Evolutionary conservation across 805 yeast genomes (phyloP), one percentile per base, ranked within the genome.

Genomic region (Ogataea pini): DNA sequence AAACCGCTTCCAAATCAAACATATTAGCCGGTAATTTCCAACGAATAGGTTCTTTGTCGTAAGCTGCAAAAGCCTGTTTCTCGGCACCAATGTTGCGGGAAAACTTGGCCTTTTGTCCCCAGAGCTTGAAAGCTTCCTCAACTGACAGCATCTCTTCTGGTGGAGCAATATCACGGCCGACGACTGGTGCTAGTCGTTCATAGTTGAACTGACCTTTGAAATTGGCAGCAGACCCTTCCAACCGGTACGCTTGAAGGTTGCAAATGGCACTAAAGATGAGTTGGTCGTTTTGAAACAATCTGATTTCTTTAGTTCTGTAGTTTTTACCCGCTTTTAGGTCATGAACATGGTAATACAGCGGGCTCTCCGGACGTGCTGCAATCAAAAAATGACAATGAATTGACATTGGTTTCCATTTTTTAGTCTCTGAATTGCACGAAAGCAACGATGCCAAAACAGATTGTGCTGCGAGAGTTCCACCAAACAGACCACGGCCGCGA

Each of bases 391-490:
- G 82, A 14, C 83, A 74, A 59, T 85, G 90, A 47, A 82, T 66
- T 9, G 88, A 77, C 28, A 77, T 73, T 1, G 90, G 89, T 24
- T 68, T 68, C 64, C 77, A 78, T 17, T 63, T 56, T 2, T 55
- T 61, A 6, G 55, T 51, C 1, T 42, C 34, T 12, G 59, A 48
- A n/a, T 75, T 72, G 5, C 80, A 71, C 7, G 81, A 76, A 42
- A 74, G 71, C 28, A 83, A 68, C 2, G 85, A 82, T 5, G 87
- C 88, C 49, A 77, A 62, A 3, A 84, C 64, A 2, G 89, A 70
- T 56, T 85, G 90, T 0, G 87, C 86, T 14, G 82, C 80, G 36
- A 80, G 67, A 16, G 83, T 80, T 8, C 91, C 90, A 2, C 90
- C 90, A 67, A 83, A 85, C 0, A 84, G 79, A 1, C 88, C 89